These are phyloP conservation scores for Hyaloscypha variabilis DNA, from an alignment of 495 filamentous ascomycete species.

Conservation along the genomic window DNA sequence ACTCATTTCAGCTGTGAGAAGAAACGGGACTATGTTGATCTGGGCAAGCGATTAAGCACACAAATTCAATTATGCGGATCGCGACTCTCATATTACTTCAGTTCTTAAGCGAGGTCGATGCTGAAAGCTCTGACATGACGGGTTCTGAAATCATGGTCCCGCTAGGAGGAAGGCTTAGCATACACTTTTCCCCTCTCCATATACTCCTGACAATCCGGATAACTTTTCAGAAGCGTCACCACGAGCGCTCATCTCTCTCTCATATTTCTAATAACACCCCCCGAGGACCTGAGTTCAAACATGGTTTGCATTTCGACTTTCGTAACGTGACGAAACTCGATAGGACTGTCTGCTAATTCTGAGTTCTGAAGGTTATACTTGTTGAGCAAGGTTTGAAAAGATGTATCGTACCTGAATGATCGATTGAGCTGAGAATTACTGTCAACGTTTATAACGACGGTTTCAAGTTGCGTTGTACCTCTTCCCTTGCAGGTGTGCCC, in stretches of 20 bases:
- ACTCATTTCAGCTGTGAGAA: too few relatives aligned
- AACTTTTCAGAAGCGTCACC: neutral
- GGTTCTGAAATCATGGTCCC: neutral
- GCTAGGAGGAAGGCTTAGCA: neutral
- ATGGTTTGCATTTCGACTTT: neutral
- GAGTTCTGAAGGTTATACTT: neutral
- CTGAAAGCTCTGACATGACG: neutral
- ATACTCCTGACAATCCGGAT: neutral
- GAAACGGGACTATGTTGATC: too few relatives aligned
- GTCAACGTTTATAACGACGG: neutral
- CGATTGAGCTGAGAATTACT: neutral
- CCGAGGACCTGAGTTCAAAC: neutral
- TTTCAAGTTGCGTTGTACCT: neutral
- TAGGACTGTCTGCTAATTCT: neutral
- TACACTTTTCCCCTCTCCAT: neutral
- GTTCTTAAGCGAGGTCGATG: neutral
- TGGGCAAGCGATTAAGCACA: too few relatives aligned
- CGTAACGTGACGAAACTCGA: neutral
- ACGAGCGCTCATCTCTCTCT: neutral
- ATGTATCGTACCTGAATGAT: neutral
- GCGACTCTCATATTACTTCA: neutral
- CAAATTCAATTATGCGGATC: too few relatives aligned
- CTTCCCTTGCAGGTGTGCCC: neutral
- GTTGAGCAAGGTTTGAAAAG: neutral
- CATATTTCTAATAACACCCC: neutral